phyloP scores from a whole-genome alignment of 257 asterid species.

The Pogostemon cablin region DNA sequence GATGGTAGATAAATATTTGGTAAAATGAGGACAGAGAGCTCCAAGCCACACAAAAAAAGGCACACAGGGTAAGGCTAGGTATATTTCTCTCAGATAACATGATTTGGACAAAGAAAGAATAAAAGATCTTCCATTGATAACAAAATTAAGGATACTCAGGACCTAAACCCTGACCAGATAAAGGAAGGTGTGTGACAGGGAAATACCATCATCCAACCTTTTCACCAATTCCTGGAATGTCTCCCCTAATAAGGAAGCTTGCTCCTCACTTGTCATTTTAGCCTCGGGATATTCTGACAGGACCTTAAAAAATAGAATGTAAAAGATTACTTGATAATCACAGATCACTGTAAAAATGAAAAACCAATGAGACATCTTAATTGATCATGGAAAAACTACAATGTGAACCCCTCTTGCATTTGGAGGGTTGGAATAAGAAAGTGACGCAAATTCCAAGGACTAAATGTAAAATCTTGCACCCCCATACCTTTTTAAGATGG shows the following conservation, averaged over 20 bases:
- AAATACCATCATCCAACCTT: conserved; percentile 98
- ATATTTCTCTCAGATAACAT: conserved; percentile 6
- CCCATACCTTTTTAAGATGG: conserved; percentile 78
- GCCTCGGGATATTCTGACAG: conserved; percentile 89
- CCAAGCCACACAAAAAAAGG: conserved; percentile 1
- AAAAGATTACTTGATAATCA: conserved; percentile 1
- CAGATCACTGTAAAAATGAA: background rate
- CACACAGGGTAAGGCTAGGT: conserved; percentile 1
- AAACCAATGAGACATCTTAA: conserved; percentile 6
- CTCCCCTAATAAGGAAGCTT: conserved; percentile 73
- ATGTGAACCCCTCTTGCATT: conserved; percentile 17
- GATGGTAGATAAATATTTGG: background rate
- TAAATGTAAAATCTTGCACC: conserved; percentile 30
- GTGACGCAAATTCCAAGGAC: background rate
- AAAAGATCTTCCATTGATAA: conserved; percentile 13
- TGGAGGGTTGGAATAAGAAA: conserved; percentile 19
- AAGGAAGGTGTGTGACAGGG: conserved; percentile 44
- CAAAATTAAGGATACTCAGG: conserved; percentile 12
- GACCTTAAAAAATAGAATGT: conserved; percentile 51
- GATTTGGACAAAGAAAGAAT: background rate
- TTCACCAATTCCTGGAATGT: conserved; percentile 73
- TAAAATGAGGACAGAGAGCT: conserved; percentile 17
- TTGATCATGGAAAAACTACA: conserved; percentile 17
- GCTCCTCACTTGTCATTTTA: conserved; percentile 71
- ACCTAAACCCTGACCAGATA: conserved; percentile 24